Base-by-base conservation (phyloP, 2,329 filamentous ascomycete genomes). In the Trichoderma sp. region DNA sequence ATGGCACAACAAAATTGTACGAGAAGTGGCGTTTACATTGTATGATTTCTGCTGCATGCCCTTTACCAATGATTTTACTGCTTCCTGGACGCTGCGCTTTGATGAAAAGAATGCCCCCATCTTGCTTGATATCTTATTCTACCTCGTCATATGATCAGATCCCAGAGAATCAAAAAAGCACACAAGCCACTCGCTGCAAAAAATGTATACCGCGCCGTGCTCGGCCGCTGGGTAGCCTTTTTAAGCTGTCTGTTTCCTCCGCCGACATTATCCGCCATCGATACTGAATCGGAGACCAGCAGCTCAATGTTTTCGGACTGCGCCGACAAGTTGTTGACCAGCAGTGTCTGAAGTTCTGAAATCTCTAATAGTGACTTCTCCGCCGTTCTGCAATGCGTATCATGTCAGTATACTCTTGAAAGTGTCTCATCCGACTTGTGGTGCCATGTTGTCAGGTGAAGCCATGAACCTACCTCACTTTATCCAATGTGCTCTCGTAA, bases 361-460 rank as follows among this genome's bases (percentile, higher is more conserved):
- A 99, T 97, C 79, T 99, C 96, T 4, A 97, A 80, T 6, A 99
- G 86, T 0, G 94, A 97, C 78, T 92, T 93, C 79, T 99, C 94
- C 0, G 94, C 94, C 31, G 91, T 92, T 76, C 93, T 97, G 76
- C 70, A 6, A 59, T 24, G 37, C 31, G 6, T 43, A 14, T 53
- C 11, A 10, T 62, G 56, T 69, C 33, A 71, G 60, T 33, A 19
- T 35, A 43, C 8, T 35, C 13, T 37, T 27, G 16, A 35, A 8
- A 3, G 13, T 37, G 7, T 3, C 52, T 31, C 5, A 3, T 24
- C 1, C n/a, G 19, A 10, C 10, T 3, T 3, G 47, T 24, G 21
- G 6, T n/a, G 19, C 40, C 8, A 8, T 43, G 21, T 21, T 49
- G 11, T 4, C 16, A n/a, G 1, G 10, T 24, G 19, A 19, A 35